Percentiles rank a stretch among this genome's conserved stretches.
Conservation (phyloP, 1,139 yeast species). For the Geotrichum fermentans region DNA sequence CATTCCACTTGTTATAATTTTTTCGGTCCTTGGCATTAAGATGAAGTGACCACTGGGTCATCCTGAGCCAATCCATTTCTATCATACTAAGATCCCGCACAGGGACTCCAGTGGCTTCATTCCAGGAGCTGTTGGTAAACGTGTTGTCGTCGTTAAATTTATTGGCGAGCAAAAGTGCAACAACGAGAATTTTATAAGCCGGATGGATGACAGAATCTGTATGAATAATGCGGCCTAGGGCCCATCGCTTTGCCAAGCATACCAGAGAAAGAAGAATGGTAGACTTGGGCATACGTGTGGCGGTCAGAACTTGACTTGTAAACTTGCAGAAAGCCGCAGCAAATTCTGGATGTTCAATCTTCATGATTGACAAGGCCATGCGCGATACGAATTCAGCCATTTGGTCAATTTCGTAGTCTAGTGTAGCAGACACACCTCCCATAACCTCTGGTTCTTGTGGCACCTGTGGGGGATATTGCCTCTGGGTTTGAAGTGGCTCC, state of each 20-base stretch:
- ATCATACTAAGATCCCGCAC: slow-evolving; percentile 54
- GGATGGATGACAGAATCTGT: slow-evolving; percentile 31
- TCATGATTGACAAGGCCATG: slow-evolving; percentile 55
- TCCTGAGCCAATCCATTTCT: slow-evolving; percentile 69
- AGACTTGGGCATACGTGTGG: slow-evolving; percentile 81
- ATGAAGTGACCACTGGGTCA: slow-evolving; percentile 36
- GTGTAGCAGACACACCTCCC: slow-evolving; percentile 73
- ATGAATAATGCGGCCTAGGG: slow-evolving; percentile 29
- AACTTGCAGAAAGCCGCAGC: slow-evolving; percentile 54
- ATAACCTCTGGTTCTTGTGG: slow-evolving; percentile 34
- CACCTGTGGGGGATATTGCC: too few species aligned
- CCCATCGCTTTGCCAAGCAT: slow-evolving; percentile 53
- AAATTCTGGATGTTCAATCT: slow-evolving; percentile 34
- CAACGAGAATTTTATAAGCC: slow-evolving; percentile 56
- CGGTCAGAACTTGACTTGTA: slow-evolving; percentile 65
- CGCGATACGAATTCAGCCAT: slow-evolving; percentile 75
- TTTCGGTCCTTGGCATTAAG: slow-evolving; percentile 31
- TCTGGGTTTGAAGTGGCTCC: too few species aligned
- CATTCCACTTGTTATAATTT: slow-evolving; percentile 41
- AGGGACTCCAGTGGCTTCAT: slow-evolving; percentile 82
- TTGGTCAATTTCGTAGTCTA: slow-evolving; percentile 69
- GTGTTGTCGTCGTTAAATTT: slow-evolving; percentile 96
- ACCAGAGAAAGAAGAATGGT: slow-evolving; percentile 76
- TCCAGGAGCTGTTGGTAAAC: slow-evolving; percentile 91
- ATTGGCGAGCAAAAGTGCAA: slow-evolving; percentile 78